Evolutionary conservation across 495 filamentous ascomycete species (phyloP), one percentile per base, ranked within the genome.

Genomic region (Talaromyces borbonicus): DNA sequence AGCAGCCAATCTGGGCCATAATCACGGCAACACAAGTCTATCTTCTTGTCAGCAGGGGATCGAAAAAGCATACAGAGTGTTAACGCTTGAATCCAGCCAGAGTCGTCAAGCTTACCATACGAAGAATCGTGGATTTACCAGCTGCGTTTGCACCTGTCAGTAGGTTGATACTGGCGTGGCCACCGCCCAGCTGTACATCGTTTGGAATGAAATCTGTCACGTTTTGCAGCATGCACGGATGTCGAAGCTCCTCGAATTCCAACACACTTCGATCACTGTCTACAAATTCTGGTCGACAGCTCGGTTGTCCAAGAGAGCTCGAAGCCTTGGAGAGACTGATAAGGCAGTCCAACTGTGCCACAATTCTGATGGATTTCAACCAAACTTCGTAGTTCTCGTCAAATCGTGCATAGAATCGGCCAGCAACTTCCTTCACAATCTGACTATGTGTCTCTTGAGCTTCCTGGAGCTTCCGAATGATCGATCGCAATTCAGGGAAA

Each of bases 121-220:
- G 79, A 15, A 99, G 79, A 44, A 97, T 76, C n/a, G 92, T 99
- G 7, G 92, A 99, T 67, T 99, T 99, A 60, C 92, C 92, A 42
- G 92, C 93, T 6, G 92, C 92, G 60, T 99, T 99, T 35, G 92
- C 92, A 56, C 92, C 92, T 3, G 92, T 99, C 30, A 99, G 76
- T 31, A 99, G 75, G 55, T 87, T 85, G 54, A 99, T 90, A 56
- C 88, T 95, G 39, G 89, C 61, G 20, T 71, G 61, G 32, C 77
- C 68, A 26, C 93, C 93, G 38, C 92, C 92, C 14, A 99, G 80
- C 48, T 80, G 75, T 44, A 99, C 78, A 58, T 95, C 85, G 55
- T 99, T 99, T 9, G 92, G 92, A 53, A 99, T 99, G 62, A 99
- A 99, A 62, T 96, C 89, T 36, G 80, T 78, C 6, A 95, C 86